Evolutionary conservation across 768 basidiomycete species (phyloP), one percentile per base, ranked within the genome.

Genomic region (Tricholoma hemisulphureum): DNA sequence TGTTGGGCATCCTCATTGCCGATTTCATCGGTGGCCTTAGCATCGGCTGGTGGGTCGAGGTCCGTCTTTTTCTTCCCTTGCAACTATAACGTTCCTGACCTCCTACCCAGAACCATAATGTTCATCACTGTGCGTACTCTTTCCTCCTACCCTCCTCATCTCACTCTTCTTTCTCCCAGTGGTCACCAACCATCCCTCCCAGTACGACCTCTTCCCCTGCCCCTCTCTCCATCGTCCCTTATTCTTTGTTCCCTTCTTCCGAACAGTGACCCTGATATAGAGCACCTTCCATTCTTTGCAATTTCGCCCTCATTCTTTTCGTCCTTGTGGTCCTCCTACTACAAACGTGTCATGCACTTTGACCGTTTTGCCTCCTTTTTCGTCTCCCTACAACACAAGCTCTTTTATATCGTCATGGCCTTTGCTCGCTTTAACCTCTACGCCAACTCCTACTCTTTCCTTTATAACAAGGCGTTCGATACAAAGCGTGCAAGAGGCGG

Each of bases 31-130:
- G 97, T 23, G 97, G 97, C 4, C 77, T 99, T 53, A 97, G 95
- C 69, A 81, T 97, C 21, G 93, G 95, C 37, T 99, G 97, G 97
- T 99, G 96, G 96, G 91, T 93, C 37, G 83, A 95, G 70, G 95
- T 95, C 65, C 76, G 94, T 85, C n/a, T 11, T 51, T 34, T 10
- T 41, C 57, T n/a, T 57, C 52, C n/a, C n/a, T n/a, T n/a, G n/a
- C n/a, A n/a, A n/a, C n/a, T n/a, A n/a, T n/a, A n/a, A n/a, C n/a
- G n/a, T n/a, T n/a, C n/a, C n/a, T n/a, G n/a, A n/a, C n/a, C n/a
- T n/a, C n/a, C n/a, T n/a, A n/a, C n/a, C n/a, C 61, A 93, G 90
- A 93, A 91, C 69, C 97, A 99, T 69, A 97, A 98, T 65, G 86
- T 95, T 48, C 95, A 98, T 76, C 95, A 98, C 74, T 79, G 94